Percentiles rank a stretch among this genome's conserved stretches.
Conservation (phyloP, 768 basidiomycete genomes). For the Lentinula detonsa region DNA sequence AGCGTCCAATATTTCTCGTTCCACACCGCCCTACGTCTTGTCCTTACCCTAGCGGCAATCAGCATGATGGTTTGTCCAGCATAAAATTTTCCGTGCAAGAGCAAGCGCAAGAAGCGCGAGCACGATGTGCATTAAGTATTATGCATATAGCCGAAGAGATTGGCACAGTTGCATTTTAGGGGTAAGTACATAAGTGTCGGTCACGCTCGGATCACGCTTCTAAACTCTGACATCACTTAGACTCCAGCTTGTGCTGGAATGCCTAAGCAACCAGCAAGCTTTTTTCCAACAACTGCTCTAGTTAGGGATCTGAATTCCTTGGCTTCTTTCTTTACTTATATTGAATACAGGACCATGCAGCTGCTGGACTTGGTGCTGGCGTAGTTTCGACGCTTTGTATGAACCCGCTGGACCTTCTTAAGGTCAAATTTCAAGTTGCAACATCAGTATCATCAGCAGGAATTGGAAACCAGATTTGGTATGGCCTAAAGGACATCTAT, state of each 20-base stretch:
- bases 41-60: too few relatives aligned
- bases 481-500: conserved; percentile 67
- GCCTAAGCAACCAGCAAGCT: conserved; percentile 40
- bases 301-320: conserved; percentile 24
- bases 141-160: too few relatives aligned
- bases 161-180: too few relatives aligned
- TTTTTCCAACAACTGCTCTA: conserved; percentile 44
- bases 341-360: conserved; percentile 81
- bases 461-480: conserved; percentile 71
- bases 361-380: conserved; percentile 90
- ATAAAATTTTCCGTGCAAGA: too few relatives aligned
- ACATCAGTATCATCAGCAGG: conserved; percentile 57
- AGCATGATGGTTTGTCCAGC: too few relatives aligned
- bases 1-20: too few relatives aligned
- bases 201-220: too few relatives aligned
- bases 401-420: conserved; percentile 96
- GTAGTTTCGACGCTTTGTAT: conserved; percentile 89
- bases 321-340: neutral
- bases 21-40: too few relatives aligned
- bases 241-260: conserved; percentile 25
- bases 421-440: conserved; percentile 88
- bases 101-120: too few relatives aligned
- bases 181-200: too few relatives aligned
- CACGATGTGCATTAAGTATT: too few relatives aligned
- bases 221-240: too few relatives aligned